Evolutionary conservation across 495 filamentous ascomycete genomes (phyloP), one percentile per base, ranked within the genome.

Genomic region (Aspergillus diversus): DNA sequence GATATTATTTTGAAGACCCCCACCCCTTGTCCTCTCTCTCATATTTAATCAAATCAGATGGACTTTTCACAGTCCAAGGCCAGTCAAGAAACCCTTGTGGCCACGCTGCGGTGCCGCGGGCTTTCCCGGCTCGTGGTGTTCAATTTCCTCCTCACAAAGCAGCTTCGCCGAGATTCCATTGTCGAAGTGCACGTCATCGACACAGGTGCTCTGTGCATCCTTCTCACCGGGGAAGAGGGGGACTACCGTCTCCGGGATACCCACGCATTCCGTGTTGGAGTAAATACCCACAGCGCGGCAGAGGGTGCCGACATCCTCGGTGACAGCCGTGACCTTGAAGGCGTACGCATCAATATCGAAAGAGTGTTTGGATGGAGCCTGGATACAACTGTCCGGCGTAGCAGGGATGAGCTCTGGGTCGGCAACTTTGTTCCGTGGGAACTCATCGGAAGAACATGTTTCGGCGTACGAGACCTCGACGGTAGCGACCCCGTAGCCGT

Each of bases 281-380:
- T 63, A 66, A 53, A 69, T 34, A 15, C 13, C 63, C 5, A 69
- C 47, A 32, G 33, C 66, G 21, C 57, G 49, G 47, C 66, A 69
- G 13, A 12, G 6, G 48, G 43, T 4, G 66, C 55, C 21, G 21
- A 27, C 21, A 27, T 61, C 57, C 5, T 55, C 46, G 50, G 63
- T 69, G 37, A 66, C 46, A 21, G 59, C 16, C 5, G 55, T 53
- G 7, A 53, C 60, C 37, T 16, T 16, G 53, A 69, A 42, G 17
- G 63, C 59, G 60, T 69, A 69, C 13, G 63, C 52, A 37, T 66
- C 57, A 48, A 66, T 63, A 1, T 58, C 51, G 21, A 57, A 69
- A 37, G 51, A 49, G 56, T 66, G 60, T 33, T 58, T 55, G 21
- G 65, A 48, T 8, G 55, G 56, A 17, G 33, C 34, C 12, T 33